Percentiles rank a stretch among this genome's conserved stretches.
These are phyloP conservation scores for Macadamia integrifolia DNA, from an alignment of 164 flowering plant species.

Conservation along the genomic window DNA sequence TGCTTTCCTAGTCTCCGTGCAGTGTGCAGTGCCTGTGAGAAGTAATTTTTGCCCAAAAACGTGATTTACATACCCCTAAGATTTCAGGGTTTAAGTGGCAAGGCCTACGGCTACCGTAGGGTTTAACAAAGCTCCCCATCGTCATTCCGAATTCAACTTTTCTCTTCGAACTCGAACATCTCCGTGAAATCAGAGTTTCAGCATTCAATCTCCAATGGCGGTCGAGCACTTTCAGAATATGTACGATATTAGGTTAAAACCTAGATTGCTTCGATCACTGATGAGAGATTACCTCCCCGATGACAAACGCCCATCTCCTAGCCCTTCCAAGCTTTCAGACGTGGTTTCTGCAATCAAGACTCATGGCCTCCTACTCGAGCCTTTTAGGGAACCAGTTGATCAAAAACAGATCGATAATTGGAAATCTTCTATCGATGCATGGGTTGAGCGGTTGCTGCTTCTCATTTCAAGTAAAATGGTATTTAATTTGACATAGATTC, in stretches of 20 bases:
- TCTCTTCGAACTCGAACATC: too few relatives aligned
- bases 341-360: conserved; percentile 44
- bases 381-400: conserved; percentile 19
- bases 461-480: conserved; percentile 59
- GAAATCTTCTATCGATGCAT: conserved; percentile 61
- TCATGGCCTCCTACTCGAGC: conserved; percentile 56
- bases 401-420: conserved; percentile 31
- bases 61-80: background rate
- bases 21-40: too few relatives aligned
- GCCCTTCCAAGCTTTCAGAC: conserved; percentile 32
- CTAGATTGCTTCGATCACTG: conserved; percentile 48
- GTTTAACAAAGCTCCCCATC: too few relatives aligned
- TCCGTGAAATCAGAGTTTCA: background rate
- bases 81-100: background rate
- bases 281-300: conserved; percentile 47
- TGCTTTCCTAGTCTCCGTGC: too few relatives aligned
- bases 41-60: too few relatives aligned
- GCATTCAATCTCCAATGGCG: conserved; percentile 16
- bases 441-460: conserved; percentile 45
- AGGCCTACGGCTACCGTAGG: background rate
- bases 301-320: conserved; percentile 38
- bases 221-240: conserved; percentile 27
- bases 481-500: background rate
- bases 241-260: conserved; percentile 51
- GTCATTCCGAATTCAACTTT: too few relatives aligned